A percentile compares a stretch with the other conserved stretches of the same genome.
Evolutionary conservation across 73 alveolate genomes (phyloP).

Genomic region (Blepharisma japonicum): DNA sequence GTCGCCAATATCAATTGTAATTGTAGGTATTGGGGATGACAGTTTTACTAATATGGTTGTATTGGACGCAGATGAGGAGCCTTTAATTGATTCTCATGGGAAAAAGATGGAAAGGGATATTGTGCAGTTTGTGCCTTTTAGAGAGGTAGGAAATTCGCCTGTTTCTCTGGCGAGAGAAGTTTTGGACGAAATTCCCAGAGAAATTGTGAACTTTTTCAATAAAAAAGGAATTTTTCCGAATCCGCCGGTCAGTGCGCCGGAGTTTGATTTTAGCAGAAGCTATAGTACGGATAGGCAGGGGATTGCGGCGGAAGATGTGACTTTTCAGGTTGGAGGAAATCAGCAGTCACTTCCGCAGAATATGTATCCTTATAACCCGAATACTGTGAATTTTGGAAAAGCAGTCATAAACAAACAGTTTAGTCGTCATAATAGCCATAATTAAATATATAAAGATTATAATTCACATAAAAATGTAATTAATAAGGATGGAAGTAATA

Average conservation of each 20-base stretch:
- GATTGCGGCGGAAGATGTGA: too few relatives aligned
- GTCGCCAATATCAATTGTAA: slow-evolving; percentile 66
- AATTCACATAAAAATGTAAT: too few relatives aligned
- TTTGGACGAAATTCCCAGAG: slow-evolving; percentile 65
- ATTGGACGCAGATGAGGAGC: slow-evolving; percentile 76
- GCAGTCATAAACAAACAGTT: too few relatives aligned
- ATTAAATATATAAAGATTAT: too few relatives aligned
- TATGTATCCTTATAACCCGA: too few relatives aligned
- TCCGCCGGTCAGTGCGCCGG: slow-evolving; percentile 31
- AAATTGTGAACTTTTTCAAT: slow-evolving; percentile 43
- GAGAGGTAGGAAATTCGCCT: slow-evolving; percentile 38
- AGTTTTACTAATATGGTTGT: slow-evolving; percentile 51
- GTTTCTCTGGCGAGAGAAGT: slow-evolving; percentile 55
- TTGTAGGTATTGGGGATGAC: slow-evolving; percentile 78
- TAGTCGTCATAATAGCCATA: too few relatives aligned
- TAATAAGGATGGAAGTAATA: too few relatives aligned
- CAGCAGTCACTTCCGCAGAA: too few relatives aligned
- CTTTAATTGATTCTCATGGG: slow-evolving; percentile 56
- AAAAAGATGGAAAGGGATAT: slow-evolving; percentile 67
- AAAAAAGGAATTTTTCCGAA: slow-evolving; percentile 35
- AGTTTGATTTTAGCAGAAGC: background rate
- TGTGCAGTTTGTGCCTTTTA: slow-evolving; percentile 73
- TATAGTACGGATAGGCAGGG: background rate
- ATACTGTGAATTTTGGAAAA: too few relatives aligned
- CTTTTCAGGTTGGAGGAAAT: too few relatives aligned